Evolutionary conservation across 768 basidiomycete genomes (phyloP), one percentile per base, ranked within the genome.

Genomic region (Leccinum aurantiacum): DNA sequence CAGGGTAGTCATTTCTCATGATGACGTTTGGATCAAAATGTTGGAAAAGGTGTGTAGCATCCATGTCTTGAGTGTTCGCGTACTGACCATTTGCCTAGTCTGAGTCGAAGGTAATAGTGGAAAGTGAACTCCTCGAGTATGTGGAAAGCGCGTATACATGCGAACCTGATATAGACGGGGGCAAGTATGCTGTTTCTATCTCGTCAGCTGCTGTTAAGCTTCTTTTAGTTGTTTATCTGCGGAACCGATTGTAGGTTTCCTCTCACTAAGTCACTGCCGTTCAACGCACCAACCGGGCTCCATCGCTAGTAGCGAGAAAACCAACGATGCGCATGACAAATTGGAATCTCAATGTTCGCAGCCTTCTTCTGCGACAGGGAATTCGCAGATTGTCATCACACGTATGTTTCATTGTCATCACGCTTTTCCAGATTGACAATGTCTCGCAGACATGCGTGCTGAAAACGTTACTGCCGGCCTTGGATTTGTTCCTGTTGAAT

Each of bases 401-500:
- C 52, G 62, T 50, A 46, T 13, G 57, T 41, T 2, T 2, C 19
- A 3, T 33, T 41, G 4, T 27, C 6, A 1, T 46, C 44, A 46
- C 3, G 10, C 10, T 15, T 37, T 19, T 19, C 1, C n/a, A 31
- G 37, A 22, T 4, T 55, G 29, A 59, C 31, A 27, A 31, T 6
- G 1, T 41, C 19, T 9, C 29, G 8, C 27, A 67, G 66, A 57
- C 4, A 62, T 67, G 0, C 66, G 57, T 19, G 66, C 51, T 38
- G 58, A 60, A 38, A 57, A 61, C 46, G 25, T 58, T 31, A 25
- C 41, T 5, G n/a, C 49, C n/a, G 25, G 37, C 29, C 56, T 67
- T 44, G 48, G 41, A 25, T 66, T 58, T 17, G 54, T 67, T 41
- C 66, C 66, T 15, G 37, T 61, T 9, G 60, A 58, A 2, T 67